These are phyloP conservation scores for Lycium barbarum DNA, from an alignment of 257 asterid genomes.

Conservation along the genomic window DNA sequence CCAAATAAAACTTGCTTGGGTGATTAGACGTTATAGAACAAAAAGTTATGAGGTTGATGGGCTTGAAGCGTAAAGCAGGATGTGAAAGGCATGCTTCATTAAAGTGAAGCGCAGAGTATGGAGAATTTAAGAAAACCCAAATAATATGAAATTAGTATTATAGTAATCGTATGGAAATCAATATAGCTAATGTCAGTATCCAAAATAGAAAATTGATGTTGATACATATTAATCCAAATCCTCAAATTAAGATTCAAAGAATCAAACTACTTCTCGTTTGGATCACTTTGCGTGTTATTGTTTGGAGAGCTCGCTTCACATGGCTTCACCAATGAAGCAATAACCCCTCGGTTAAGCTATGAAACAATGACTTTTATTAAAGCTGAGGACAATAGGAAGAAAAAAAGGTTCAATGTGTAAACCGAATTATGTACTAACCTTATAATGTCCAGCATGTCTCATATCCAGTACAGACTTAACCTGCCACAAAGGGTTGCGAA, in stretches of 20 bases:
- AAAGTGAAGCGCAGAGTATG: neutral
- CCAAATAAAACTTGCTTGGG: neutral
- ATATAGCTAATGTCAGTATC: neutral
- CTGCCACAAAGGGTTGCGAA: conserved; percentile 89
- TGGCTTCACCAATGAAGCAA: neutral
- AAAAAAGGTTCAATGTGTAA: neutral
- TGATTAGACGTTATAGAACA: neutral
- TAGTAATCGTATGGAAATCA: neutral
- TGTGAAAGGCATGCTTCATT: neutral
- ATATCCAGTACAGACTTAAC: conserved; percentile 76
- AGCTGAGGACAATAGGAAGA: neutral
- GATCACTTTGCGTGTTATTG: neutral
- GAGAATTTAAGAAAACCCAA: neutral
- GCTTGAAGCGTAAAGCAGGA: neutral
- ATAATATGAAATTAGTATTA: neutral
- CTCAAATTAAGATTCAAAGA: neutral
- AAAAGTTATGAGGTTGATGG: neutral
- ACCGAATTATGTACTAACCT: conserved; percentile 48
- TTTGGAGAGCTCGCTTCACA: neutral
- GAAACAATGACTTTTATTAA: neutral
- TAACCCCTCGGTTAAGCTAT: neutral
- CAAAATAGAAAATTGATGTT: neutral
- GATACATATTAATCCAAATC: neutral
- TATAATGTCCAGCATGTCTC: conserved; percentile 74
- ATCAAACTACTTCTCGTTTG: neutral